phyloP scores from a whole-genome alignment of 2,329 filamentous ascomycete species.

The Sordariomycetes sp. region DNA sequence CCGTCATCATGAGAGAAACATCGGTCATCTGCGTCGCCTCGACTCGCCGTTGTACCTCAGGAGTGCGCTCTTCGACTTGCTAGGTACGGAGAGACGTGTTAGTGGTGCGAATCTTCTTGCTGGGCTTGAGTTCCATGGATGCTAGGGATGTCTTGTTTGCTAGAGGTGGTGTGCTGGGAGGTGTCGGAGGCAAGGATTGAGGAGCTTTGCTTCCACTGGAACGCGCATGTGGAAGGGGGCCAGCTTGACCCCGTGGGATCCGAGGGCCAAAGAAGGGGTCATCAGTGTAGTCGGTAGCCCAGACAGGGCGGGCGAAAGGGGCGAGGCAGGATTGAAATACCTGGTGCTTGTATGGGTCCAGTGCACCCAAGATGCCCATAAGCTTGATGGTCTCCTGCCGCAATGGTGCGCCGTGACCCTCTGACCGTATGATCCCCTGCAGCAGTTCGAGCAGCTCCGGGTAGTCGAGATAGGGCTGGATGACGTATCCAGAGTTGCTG shows the following conservation, averaged over 20 bases:
- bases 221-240: background rate
- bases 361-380: slow-evolving; percentile 85
- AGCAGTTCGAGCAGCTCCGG: slow-evolving; percentile 85
- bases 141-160: background rate
- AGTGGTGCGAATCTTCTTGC: background rate
- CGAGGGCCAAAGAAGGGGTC: background rate
- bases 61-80: slow-evolving; percentile 80
- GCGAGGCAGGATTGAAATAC: slow-evolving; percentile 17
- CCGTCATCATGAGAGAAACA: slow-evolving; percentile 96
- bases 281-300: background rate
- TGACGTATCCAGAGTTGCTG: slow-evolving; percentile 95
- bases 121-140: background rate
- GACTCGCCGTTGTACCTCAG: slow-evolving; percentile 59
- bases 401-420: slow-evolving; percentile 68
- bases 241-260: background rate
- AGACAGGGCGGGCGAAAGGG: background rate
- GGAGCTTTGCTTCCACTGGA: too few relatives aligned
- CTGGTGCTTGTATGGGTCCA: slow-evolving; percentile 94
- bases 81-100: slow-evolving; percentile 12
- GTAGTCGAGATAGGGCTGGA: slow-evolving; percentile 89
- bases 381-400: slow-evolving; percentile 92
- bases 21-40: slow-evolving; percentile 65
- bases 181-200: background rate
- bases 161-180: background rate
- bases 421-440: slow-evolving; percentile 86